phyloP scores from a whole-genome alignment of 768 basidiomycete genomes.

The Serendipita vermifera region DNA sequence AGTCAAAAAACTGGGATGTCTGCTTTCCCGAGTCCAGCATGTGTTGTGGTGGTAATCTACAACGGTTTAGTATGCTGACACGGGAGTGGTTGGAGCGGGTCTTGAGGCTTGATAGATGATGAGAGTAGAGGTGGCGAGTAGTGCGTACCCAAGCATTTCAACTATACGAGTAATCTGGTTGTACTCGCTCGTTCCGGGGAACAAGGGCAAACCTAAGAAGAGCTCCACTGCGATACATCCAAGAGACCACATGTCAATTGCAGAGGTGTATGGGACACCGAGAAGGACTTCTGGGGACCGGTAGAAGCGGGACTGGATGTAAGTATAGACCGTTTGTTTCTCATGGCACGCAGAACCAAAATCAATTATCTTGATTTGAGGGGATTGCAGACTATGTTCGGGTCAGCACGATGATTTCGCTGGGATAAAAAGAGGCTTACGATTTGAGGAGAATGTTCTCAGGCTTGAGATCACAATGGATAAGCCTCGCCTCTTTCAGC shows the following conservation, averaged over 20 bases:
- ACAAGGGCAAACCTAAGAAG: slow-evolving; percentile 89
- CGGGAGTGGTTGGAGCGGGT: too few relatives aligned
- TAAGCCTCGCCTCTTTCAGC: slow-evolving; percentile 87
- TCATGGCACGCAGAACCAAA: slow-evolving; percentile 99
- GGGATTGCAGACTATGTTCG: slow-evolving; percentile 68
- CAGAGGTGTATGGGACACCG: slow-evolving; percentile 83
- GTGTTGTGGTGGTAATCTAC: slow-evolving; percentile 75
- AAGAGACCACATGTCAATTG: slow-evolving; percentile 99
- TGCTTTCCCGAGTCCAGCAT: slow-evolving; percentile 98
- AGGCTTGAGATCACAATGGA: slow-evolving; percentile 97
- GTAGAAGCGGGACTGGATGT: slow-evolving; percentile 98
- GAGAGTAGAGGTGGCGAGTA: neutral
- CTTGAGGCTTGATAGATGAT: too few relatives aligned
- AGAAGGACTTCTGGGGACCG: slow-evolving; percentile 94
- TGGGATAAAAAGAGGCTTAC: slow-evolving; percentile 32
- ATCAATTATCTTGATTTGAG: slow-evolving; percentile 97
- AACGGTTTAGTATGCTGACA: too few relatives aligned
- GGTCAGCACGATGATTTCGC: slow-evolving; percentile 5
- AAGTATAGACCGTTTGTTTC: slow-evolving; percentile 98
- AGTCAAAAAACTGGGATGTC: slow-evolving; percentile 84
- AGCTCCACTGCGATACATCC: slow-evolving; percentile 98
- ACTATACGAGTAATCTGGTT: slow-evolving; percentile 95
- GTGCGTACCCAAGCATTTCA: slow-evolving; percentile 90
- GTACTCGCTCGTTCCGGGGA: slow-evolving; percentile 98
- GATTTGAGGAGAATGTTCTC: slow-evolving; percentile 97